Evolutionary conservation across 2,329 filamentous ascomycete genomes (phyloP).

Genomic region (Neofusicoccum laricinum): DNA sequence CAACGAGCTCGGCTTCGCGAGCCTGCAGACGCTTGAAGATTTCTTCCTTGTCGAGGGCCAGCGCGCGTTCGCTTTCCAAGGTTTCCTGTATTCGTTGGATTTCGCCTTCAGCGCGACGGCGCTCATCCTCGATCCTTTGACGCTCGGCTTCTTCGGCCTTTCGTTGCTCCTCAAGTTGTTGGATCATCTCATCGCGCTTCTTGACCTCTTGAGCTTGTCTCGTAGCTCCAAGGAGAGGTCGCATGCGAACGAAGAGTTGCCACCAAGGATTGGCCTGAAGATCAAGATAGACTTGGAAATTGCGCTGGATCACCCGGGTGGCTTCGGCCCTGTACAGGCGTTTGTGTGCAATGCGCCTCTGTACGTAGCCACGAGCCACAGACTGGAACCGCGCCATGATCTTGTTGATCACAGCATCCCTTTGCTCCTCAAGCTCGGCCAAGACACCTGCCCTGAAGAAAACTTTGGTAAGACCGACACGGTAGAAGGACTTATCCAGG

Average conservation of each 20-base stretch:
- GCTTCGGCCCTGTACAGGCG: slow-evolving; percentile 91
- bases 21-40: slow-evolving; percentile 95
- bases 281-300: slow-evolving; percentile 88
- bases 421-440: slow-evolving; percentile 92
- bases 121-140: slow-evolving; percentile 83
- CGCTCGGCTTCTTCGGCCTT: slow-evolving; percentile 70
- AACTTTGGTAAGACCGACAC: slow-evolving; percentile 93
- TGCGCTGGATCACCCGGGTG: slow-evolving; percentile 88
- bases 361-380: slow-evolving; percentile 82
- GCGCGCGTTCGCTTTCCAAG: slow-evolving; percentile 89
- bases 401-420: slow-evolving; percentile 86
- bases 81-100: slow-evolving; percentile 89
- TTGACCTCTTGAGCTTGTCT: slow-evolving; percentile 91
- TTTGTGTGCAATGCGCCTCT: slow-evolving; percentile 86
- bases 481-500: slow-evolving; percentile 81
- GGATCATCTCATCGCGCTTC: slow-evolving; percentile 90
- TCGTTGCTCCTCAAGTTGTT: slow-evolving; percentile 81
- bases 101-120: slow-evolving; percentile 80
- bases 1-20: slow-evolving; percentile 86
- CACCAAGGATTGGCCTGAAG: slow-evolving; percentile 96
- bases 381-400: slow-evolving; percentile 95
- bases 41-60: slow-evolving; percentile 96
- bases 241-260: slow-evolving; percentile 92
- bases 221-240: slow-evolving; percentile 87
- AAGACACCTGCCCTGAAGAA: slow-evolving; percentile 97